Base-by-base conservation (phyloP, 139 green algal species). In the Volvox africanus region DNA sequence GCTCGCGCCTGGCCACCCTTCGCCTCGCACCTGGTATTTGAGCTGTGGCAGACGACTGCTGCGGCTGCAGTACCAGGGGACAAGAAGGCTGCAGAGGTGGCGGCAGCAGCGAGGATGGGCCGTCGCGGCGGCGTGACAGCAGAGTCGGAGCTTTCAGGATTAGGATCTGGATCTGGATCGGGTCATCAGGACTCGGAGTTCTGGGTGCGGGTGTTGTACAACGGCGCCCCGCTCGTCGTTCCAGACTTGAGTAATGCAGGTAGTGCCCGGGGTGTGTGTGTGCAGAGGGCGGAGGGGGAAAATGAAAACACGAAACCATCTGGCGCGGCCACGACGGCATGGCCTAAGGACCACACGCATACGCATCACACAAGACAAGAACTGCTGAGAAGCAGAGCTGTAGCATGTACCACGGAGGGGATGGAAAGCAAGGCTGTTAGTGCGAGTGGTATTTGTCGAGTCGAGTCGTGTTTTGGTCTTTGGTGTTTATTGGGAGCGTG, bases 1-100 rank as follows among this genome's bases (percentile, higher is more conserved):
- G 79, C 88, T 35, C 1, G 11, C 13, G 62, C 50, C 67, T 97
- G 95, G 95, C 95, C 95, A 3, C 89, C 91, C 37, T 97, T 95
- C 86, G 76, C 91, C 0, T 84, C 87, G 44, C 92, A 93, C 82
- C 33, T 96, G 20, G 88, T 94, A 18, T 94, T 96, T 67, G 95
- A 97, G 93, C 91, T 97, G 44, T 97, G 95, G 95, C 87, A 65
- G 55, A n/a, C 19, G 17, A 86, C 14, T 21, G 78, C 78, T 22
- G 36, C 20, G 24, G 26, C 80, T 1, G 3, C 50, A 1, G 80
- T n/a, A 44, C 24, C 80, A 13, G 28, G 80, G 24, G 71, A 30
- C 28, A 35, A 94, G 94, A 61, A 65, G 30, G 75, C 18, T 44
- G 17, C 18, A 30, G 1, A 6, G 22, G 55, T 1, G 75, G 30